phyloP scores from a whole-genome alignment of 345 rosid genomes.

The Tarenaya hassleriana region DNA sequence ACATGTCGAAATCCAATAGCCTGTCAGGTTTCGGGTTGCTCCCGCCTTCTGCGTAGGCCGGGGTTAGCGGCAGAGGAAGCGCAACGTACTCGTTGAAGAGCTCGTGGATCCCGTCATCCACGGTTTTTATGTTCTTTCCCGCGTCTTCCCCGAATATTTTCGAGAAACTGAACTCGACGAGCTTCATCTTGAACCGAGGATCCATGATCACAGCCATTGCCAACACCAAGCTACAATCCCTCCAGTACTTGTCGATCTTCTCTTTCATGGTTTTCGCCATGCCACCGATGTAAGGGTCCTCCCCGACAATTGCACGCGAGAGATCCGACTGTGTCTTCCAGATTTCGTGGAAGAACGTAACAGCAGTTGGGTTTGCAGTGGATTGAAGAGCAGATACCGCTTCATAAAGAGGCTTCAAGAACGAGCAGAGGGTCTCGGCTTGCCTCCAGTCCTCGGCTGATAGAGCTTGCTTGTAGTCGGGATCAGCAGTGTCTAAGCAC shows the following conservation, averaged over 20 bases:
- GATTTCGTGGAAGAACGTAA: conserved; percentile 59
- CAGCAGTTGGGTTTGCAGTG: conserved; percentile 40
- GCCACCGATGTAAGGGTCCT: conserved; percentile 44
- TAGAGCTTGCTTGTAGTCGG: conserved; percentile 67
- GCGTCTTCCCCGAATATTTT: conserved; percentile 64
- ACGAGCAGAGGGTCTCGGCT: conserved; percentile 60
- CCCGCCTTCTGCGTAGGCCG: conserved; percentile 48
- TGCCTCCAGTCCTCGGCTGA: conserved; percentile 71
- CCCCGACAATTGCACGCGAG: conserved; percentile 49
- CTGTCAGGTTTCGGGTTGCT: conserved; percentile 25
- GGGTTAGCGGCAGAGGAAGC: conserved; percentile 46
- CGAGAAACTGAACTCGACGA: conserved; percentile 55
- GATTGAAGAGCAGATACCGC: conserved; percentile 45
- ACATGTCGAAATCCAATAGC: conserved; percentile 53
- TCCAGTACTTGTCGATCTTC: conserved; percentile 56
- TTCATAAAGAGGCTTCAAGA: conserved; percentile 63
- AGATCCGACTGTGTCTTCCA: conserved; percentile 75
- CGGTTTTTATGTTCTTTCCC: conserved; percentile 40
- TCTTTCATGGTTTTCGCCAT: conserved; percentile 46
- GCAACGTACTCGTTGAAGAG: conserved; percentile 49
- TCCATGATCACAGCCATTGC: conserved; percentile 76
- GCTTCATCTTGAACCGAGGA: conserved; percentile 76
- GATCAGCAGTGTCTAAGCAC: conserved; percentile 68
- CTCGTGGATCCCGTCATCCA: conserved; percentile 59
- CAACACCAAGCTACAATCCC: conserved; percentile 57